These are phyloP conservation scores for Plenodomus biglobosus DNA, from an alignment of 2,329 filamentous ascomycete genomes.

Conservation along the genomic window DNA sequence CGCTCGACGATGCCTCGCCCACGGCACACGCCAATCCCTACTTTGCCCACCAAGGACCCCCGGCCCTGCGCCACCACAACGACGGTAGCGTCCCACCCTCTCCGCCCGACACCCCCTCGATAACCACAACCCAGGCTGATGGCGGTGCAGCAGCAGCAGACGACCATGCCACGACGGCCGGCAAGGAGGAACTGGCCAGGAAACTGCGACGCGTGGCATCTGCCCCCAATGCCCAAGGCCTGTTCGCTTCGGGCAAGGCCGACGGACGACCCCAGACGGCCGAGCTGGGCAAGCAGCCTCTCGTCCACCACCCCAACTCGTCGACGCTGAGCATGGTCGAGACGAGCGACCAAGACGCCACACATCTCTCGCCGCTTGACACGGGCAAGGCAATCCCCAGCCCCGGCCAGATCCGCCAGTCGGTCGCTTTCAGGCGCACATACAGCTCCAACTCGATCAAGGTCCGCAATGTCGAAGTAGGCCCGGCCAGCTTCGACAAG, in stretches of 20 bases:
- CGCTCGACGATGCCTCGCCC: conserved; percentile 85
- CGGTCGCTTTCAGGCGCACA: conserved; percentile 82
- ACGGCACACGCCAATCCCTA: conserved; percentile 96
- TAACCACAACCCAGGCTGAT: conserved; percentile 63
- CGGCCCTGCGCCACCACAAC: conserved; percentile 90
- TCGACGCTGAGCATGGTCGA: conserved; percentile 59
- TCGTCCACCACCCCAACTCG: conserved; percentile 59
- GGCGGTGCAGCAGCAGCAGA: conserved; percentile 66
- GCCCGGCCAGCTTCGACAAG: conserved; percentile 96
- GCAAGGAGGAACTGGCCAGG: conserved; percentile 90
- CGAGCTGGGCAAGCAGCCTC: conserved; percentile 80
- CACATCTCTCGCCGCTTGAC: conserved; percentile 38
- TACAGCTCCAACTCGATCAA: conserved; percentile 99
- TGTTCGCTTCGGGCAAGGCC: conserved; percentile 62
- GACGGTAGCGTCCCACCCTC: conserved; percentile 90
- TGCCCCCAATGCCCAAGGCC: conserved; percentile 92
- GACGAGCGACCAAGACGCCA: conserved; percentile 35
- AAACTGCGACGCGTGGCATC: conserved; percentile 93
- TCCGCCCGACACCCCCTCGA: conserved; percentile 82
- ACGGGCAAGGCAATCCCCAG: conserved; percentile 60
- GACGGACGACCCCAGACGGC: conserved; percentile 75
- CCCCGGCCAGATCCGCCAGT: conserved; percentile 64
- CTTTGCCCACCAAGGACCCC: conserved; percentile 93
- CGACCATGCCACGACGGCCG: conserved; percentile 69
- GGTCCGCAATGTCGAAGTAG: conserved; percentile 93